phyloP scores from a whole-genome alignment of 1,139 yeast genomes.

The Suhomyces kunorum region DNA sequence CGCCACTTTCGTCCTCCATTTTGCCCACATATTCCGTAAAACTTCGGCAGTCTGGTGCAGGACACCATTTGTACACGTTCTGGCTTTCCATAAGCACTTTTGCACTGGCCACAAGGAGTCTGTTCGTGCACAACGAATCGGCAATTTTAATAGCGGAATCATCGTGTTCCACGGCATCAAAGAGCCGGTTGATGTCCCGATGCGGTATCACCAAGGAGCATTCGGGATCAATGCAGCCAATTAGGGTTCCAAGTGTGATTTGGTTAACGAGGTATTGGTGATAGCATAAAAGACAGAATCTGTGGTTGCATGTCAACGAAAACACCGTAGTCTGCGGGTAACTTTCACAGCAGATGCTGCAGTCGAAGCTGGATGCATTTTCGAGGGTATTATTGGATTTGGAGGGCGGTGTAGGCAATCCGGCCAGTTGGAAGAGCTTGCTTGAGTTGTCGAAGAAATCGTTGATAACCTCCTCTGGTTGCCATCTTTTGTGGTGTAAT shows the following conservation, averaged over 20 bases:
- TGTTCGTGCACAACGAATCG: slow-evolving; percentile 13
- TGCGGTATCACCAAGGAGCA: slow-evolving; percentile 40
- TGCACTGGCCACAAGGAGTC: slow-evolving; percentile 32
- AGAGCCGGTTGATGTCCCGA: slow-evolving; percentile 26
- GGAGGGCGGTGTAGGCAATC: slow-evolving; percentile 34
- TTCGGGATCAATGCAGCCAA: slow-evolving; percentile 62
- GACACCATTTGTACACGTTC: slow-evolving; percentile 71
- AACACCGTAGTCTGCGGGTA: slow-evolving; percentile 44
- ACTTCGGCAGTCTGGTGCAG: slow-evolving; percentile 77
- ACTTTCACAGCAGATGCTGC: slow-evolving; percentile 73
- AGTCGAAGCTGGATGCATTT: slow-evolving; percentile 35
- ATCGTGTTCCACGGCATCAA: slow-evolving; percentile 13
- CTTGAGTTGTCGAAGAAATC: slow-evolving; percentile 59
- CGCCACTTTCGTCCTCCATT: slow-evolving; percentile 31
- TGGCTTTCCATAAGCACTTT: slow-evolving; percentile 53
- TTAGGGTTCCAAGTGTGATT: slow-evolving; percentile 54
- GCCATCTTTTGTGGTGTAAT: slow-evolving; percentile 70
- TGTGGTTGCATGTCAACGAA: slow-evolving; percentile 67
- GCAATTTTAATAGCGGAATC: slow-evolving; percentile 12
- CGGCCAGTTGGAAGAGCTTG: slow-evolving; percentile 48
- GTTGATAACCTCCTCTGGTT: slow-evolving; percentile 68
- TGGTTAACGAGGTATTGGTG: slow-evolving; percentile 55
- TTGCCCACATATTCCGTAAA: slow-evolving; percentile 40
- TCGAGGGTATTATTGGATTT: slow-evolving; percentile 24
- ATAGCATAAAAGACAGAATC: slow-evolving; percentile 70